Evolutionary conservation across 1,284 basidiomycete species (phyloP), one percentile per base, ranked within the genome.

Genomic region (Polyporus tsugae): DNA sequence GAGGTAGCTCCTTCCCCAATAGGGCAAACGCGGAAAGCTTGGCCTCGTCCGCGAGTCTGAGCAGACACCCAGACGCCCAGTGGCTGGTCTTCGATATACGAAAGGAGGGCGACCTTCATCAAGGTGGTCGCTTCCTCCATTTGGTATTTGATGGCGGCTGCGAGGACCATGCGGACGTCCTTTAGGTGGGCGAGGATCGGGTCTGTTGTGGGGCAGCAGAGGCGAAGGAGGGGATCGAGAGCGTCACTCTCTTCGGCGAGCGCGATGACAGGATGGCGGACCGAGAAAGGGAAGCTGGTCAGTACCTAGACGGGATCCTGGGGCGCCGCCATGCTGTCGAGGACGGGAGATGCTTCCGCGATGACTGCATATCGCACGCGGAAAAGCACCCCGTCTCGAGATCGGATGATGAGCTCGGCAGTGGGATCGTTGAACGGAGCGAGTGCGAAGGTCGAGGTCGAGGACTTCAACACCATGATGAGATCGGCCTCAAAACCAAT

Each of bases 391-490:
- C 44, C 55, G 38, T 66, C 62, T 9, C 74, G 74, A 68, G 77
- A 68, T 68, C 72, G 75, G 71, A 75, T 70, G 78, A 78, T 77
- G 70, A 75, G 68, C 75, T 75, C 71, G 71, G 75, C 61, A 22
- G 67, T 22, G 11, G 67, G 46, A n/a, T 64, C 66, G 33, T 66
- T 57, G 58, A 69, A 65, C 1, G 63, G 63, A 19, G 46, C 29
- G 29, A 29, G 29, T 29, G 29, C 29, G 29, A 29, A 29, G 29
- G 29, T 29, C 29, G 29, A 29, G 29, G 29, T 29, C 29, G 29
- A 29, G 29, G 29, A 29, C 29, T 29, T 29, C 29, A 29, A 29
- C 29, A 29, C 29, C 29, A 29, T 29, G 29, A 29, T 29, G 29
- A 29, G 29, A 29, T 29, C 29, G 29, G 2, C 2, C 29, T 29